A percentile compares a stretch with the other conserved stretches of the same genome.
phyloP scores from a whole-genome alignment of 169 alveolate genomes.

The Cyclospora cayetanensis region DNA sequence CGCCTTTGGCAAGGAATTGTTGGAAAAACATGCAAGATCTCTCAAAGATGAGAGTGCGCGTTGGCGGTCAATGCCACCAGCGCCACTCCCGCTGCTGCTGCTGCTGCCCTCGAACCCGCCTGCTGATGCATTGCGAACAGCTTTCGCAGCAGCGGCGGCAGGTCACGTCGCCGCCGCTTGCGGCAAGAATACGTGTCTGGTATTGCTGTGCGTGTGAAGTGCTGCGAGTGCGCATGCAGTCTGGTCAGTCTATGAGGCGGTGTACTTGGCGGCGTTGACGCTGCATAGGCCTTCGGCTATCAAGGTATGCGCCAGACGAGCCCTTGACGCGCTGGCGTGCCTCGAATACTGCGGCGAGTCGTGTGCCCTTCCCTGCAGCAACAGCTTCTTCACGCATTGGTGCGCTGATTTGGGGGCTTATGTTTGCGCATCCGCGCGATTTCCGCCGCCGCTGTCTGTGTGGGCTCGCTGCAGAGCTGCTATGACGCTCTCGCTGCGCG shows the following conservation, averaged over 20 bases:
- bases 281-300: neutral
- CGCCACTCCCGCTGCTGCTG: conserved; percentile 4
- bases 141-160: neutral
- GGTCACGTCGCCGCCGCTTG: no score
- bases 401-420: neutral
- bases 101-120: no score
- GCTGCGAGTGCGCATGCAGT: conserved; percentile 56
- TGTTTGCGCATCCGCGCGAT: neutral
- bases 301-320: no score
- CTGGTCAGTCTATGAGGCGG: neutral
- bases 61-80: neutral
- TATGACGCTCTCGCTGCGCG: neutral
- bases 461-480: conserved; percentile 30
- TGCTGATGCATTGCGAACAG: conserved; percentile 48
- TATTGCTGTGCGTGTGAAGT: conserved; percentile 16
- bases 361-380: conserved; percentile 7
- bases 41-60: conserved; percentile 10
- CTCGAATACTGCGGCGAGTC: no score
- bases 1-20: neutral
- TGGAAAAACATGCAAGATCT: neutral
- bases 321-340: no score
- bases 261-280: conserved; percentile 2
- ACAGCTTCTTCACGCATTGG: neutral
- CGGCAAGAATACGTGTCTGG: no score
- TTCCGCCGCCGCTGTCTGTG: neutral